Base-by-base conservation (phyloP, 768 basidiomycete species). In the Mycena alexandri region DNA sequence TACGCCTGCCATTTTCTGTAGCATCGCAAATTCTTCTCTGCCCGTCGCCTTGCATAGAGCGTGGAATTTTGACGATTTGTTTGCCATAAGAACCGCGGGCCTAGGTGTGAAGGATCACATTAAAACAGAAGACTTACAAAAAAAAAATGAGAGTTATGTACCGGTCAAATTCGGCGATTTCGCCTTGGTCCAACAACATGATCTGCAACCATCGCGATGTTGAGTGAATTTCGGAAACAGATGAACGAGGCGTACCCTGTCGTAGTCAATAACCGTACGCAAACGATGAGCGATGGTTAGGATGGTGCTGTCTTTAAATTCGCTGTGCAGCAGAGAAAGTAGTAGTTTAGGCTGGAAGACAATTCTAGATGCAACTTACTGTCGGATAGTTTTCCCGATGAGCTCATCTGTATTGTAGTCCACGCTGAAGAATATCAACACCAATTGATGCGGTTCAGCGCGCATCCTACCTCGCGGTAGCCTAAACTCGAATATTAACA, bases 251-350 rank as follows among this genome's bases (percentile, higher is more conserved):
- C 24, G 25, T 19, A 51, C 48, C 48, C 29, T 51, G 48, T 51
- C 48, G 48, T 51, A 51, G 16, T 51, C 48, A 13, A 51, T 51
- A 13, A 51, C 48, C 12, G 48, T 51, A 5, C 90, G 84, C 61
- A 93, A 80, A 19, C 90, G 86, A 78, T 94, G 93, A 8, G 93
- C 93, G 60, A 95, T 93, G 1, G 92, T 94, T 41, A 94, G 79
- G 65, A 93, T 92, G 0, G 93, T 95, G 75, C 91, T 93, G 12
- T 89, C 85, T 3, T 89, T 86, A 68, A 94, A 94, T 79, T 91
- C 89, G 16, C 90, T 91, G 74, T 2, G 51, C 24, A 11, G 5
- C 34, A 10, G 21, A 59, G n/a, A 42, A 63, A 38, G 38, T 33
- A 2, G 34, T 57, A 25, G 50, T 50, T 24, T 17, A 17, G 29